Evolutionary conservation across 2,329 filamentous ascomycete genomes (phyloP).

Genomic region (Aspergillus unguis): DNA sequence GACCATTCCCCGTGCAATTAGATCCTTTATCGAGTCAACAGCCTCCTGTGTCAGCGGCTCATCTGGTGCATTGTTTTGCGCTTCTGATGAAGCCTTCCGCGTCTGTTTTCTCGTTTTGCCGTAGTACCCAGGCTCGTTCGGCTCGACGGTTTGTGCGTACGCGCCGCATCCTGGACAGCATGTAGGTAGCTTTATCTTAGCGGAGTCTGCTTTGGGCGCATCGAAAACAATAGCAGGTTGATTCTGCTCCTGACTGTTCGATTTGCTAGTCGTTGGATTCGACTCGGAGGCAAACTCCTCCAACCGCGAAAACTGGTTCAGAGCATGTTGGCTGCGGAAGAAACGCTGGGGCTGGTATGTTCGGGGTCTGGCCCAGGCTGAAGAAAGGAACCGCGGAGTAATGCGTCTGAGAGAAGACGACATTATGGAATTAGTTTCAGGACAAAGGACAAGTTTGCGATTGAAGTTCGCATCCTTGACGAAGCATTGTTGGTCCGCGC

Average conservation of each 20-base stretch:
- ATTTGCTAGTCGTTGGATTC: background rate
- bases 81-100: slow-evolving; percentile 33
- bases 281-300: background rate
- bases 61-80: slow-evolving; percentile 13
- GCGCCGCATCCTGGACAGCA: slow-evolving; percentile 64
- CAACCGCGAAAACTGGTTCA: slow-evolving; percentile 8
- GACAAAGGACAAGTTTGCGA: background rate
- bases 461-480: background rate
- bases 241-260: slow-evolving; percentile 15
- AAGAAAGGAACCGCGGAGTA: slow-evolving; percentile 17
- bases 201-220: slow-evolving; percentile 10
- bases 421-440: slow-evolving; percentile 22
- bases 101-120: slow-evolving; percentile 48
- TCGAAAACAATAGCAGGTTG: slow-evolving; percentile 19
- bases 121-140: slow-evolving; percentile 58
- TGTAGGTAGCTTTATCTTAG: slow-evolving; percentile 42
- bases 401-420: slow-evolving; percentile 26
- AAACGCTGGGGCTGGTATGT: background rate
- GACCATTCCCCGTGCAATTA: slow-evolving; percentile 2
- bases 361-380: background rate
- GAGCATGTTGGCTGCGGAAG: slow-evolving; percentile 2
- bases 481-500: slow-evolving; percentile 19
- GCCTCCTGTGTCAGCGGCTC: slow-evolving; percentile 11
- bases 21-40: background rate
- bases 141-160: slow-evolving; percentile 54